Base-by-base conservation (phyloP, 169 alveolate genomes). In the Cyclospora cayetanensis region DNA sequence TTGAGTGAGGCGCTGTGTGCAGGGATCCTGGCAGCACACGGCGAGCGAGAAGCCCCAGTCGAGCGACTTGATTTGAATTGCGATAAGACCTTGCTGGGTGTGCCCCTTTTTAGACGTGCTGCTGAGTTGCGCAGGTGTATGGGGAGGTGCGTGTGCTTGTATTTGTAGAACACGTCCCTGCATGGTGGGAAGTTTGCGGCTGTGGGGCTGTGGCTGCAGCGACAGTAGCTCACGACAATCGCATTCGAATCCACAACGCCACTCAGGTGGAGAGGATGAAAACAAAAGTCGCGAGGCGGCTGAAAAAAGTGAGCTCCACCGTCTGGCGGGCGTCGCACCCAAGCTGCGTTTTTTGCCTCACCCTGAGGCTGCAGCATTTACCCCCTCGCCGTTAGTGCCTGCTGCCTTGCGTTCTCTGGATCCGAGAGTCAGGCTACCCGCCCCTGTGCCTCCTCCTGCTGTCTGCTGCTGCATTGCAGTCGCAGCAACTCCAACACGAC, bases 401-500 rank as follows among this genome's bases (percentile, higher is more conserved):
- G n/a, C n/a, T n/a, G n/a, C n/a, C n/a, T n/a, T n/a, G n/a, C n/a
- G n/a, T n/a, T n/a, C n/a, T n/a, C n/a, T n/a, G n/a, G n/a, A n/a
- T n/a, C n/a, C n/a, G n/a, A n/a, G n/a, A n/a, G n/a, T n/a, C n/a
- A n/a, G n/a, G n/a, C n/a, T n/a, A n/a, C n/a, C n/a, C n/a, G n/a
- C n/a, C n/a, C n/a, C n/a, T 55, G 0, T 0, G 9, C n/a, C 70
- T 55, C 35, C 70, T 55, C 43, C 34, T 20, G 77, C 41, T 65
- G 25, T 65, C 5, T 25, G 41, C 5, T 65, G 25, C 0, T 65
- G 72, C 55, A 12, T 25, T 27, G 34, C 77, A 65, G 77, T 65
- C 77, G 34, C 77, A 65, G 77, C 77, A 65, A 18, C 77, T 41
- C 39, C 77, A 27, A 3, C 77, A 65, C 39, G 77, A 65, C 77